Conservation (phyloP, 352 stramenopile genomes). For the Globisporangium solare region DNA sequence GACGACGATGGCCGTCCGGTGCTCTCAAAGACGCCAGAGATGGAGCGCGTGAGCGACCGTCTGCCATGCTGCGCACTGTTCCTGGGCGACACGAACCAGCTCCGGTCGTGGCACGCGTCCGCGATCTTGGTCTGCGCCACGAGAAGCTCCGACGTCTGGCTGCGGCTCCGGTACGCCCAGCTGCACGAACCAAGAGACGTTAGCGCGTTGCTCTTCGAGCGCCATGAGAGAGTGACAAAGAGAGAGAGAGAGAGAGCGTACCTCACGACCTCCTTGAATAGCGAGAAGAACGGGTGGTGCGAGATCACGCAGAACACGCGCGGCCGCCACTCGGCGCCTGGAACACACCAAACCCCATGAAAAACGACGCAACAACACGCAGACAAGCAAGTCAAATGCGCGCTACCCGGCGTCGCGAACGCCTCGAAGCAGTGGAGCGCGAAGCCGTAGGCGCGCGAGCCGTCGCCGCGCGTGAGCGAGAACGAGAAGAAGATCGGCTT, state of each 20-base stretch:
- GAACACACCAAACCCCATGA: no score
- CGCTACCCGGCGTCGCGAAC: slow-evolving; percentile 14
- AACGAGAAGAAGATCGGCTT: slow-evolving; percentile 79
- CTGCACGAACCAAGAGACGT: slow-evolving; percentile 14
- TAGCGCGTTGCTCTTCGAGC: no score
- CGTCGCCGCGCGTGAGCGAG: slow-evolving; percentile 69
- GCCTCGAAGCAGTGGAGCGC: slow-evolving; percentile 57
- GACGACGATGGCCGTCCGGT: background rate
- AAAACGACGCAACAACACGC: no score
- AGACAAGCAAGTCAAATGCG: no score
- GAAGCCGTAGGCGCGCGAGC: slow-evolving; percentile 65
- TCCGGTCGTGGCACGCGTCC: slow-evolving; percentile 35
- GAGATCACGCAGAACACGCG: slow-evolving; percentile 75
- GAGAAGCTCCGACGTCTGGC: slow-evolving; percentile 23
- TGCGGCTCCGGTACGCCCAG: slow-evolving; percentile 52
- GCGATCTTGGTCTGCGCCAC: slow-evolving; percentile 41
- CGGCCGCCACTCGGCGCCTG: slow-evolving; percentile 35
- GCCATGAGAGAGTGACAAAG: no score
- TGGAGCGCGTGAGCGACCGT: slow-evolving; percentile 2
- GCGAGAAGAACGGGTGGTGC: slow-evolving; percentile 75
- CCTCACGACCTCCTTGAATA: slow-evolving; percentile 76
- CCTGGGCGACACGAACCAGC: slow-evolving; percentile 57
- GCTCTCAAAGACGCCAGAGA: background rate
- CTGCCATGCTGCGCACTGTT: slow-evolving; percentile 8
- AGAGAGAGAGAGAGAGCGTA: no score